Evolutionary conservation across 1,139 yeast genomes (phyloP), one percentile per base, ranked within the genome.

Genomic region (Keqinozyma sinolaborantium): DNA sequence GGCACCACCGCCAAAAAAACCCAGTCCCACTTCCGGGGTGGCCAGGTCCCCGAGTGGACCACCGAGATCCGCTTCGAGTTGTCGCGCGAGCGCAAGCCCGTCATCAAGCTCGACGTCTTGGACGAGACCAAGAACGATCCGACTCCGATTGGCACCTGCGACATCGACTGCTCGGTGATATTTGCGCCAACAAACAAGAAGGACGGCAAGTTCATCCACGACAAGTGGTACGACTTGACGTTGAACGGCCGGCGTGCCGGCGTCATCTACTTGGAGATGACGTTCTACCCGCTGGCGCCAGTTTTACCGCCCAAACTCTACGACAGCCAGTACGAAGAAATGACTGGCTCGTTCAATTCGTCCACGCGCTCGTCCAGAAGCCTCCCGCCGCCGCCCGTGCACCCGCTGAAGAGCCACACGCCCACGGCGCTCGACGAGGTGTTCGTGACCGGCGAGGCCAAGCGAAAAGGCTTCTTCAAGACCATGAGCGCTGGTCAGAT

Each of bases 41-140:
- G 97, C 2, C 97, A 88, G 53, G 83, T 86, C 2, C 97, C 97
- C 0, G 77, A 70, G 27, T 88, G 95, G 86, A 83, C 85, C 39
- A 82, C 80, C 44, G 90, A 85, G 45, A 70, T 81, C 29, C 67
- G 92, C 43, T 87, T 84, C 56, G 70, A 74, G 25, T 54, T 83
- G 24, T 67, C 79, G 2, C 68, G 83, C 14, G 83, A 81, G 28
- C 69, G 84, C 16, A 73, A 68, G 35, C 84, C 88, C 1, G 41
- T 69, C 1, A 56, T 92, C 56, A 77, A 77, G 41, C 62, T 92
- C 1, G 87, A 86, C 30, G 80, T 87, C 1, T 73, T 90, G 42
- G 97, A 92, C 55, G 95, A 92, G 51, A 83, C 86, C 28, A 88
- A 87, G 47, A 75, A 79, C 48, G 84, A 84, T 26, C 95, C 97